Conservation (phyloP, 2,329 filamentous ascomycete species). For the Sporothrix mexicana region DNA sequence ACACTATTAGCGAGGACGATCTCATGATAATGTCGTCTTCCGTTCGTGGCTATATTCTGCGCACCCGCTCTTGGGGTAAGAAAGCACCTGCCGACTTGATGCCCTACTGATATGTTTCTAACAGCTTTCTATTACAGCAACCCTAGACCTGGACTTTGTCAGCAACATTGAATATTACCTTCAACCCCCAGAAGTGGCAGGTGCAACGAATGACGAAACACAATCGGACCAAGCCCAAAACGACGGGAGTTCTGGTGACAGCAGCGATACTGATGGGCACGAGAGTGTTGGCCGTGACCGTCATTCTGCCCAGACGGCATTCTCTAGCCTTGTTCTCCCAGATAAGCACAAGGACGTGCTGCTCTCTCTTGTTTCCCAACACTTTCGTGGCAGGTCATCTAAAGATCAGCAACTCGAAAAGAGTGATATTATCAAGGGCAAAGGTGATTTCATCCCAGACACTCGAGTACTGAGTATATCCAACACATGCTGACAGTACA, state of each 20-base stretch:
- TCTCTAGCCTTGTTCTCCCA: background rate
- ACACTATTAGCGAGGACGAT: background rate
- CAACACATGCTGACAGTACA: background rate
- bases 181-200: background rate
- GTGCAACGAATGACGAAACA: background rate
- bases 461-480: background rate
- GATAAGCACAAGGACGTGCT: constrained; percentile 25
- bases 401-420: constrained; percentile 38
- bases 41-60: constrained; percentile 1
- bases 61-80: constrained; percentile 15
- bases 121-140: background rate
- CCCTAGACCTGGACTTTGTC: background rate
- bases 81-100: background rate
- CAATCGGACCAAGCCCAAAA: background rate
- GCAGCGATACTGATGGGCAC: background rate
- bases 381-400: constrained; percentile 38
- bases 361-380: constrained; percentile 36
- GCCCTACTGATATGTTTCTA: background rate
- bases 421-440: constrained; percentile 2
- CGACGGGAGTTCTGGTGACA: background rate
- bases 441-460: background rate
- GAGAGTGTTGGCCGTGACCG: too few species aligned
- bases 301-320: background rate
- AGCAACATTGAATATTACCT: background rate
- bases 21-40: constrained; percentile 7